Evolutionary conservation across 2,329 filamentous ascomycete genomes (phyloP).

Genomic region (Chalaropsis thielavioides): DNA sequence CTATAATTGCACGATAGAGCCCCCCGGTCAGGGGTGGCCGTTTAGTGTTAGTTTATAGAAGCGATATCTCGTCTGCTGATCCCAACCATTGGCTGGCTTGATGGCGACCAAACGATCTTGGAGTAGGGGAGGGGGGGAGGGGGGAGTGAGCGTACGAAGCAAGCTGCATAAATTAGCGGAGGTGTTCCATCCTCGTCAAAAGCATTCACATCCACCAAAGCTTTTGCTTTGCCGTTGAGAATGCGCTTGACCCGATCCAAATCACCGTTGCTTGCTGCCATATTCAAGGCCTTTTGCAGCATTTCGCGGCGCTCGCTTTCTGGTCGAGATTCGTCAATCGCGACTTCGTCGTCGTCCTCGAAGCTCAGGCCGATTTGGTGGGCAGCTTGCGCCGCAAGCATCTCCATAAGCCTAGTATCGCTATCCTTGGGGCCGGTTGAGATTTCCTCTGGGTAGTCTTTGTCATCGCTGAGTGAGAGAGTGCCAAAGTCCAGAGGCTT

Average conservation of each 20-base stretch:
- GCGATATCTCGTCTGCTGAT: slow-evolving; percentile 7
- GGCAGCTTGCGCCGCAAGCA: slow-evolving; percentile 87
- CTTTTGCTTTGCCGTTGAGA: slow-evolving; percentile 55
- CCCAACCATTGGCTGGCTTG: neutral
- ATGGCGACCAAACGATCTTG: neutral
- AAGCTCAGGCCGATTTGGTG: slow-evolving; percentile 59
- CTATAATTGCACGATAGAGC: slow-evolving; percentile 28
- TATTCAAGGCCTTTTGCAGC: slow-evolving; percentile 77
- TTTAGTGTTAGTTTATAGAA: slow-evolving; percentile 13
- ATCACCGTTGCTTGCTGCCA: slow-evolving; percentile 95
- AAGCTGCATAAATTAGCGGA: slow-evolving; percentile 94
- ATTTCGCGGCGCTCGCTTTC: slow-evolving; percentile 63
- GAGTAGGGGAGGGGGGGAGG: slow-evolving; percentile 1
- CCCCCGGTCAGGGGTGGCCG: slow-evolving; percentile 16
- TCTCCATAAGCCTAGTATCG: slow-evolving; percentile 81
- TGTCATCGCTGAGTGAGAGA: slow-evolving; percentile 63
- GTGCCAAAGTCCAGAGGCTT: slow-evolving; percentile 72
- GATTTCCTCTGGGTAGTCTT: slow-evolving; percentile 37
- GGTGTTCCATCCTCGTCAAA: slow-evolving; percentile 89
- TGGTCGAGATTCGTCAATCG: slow-evolving; percentile 57
- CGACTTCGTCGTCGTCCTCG: slow-evolving; percentile 67
- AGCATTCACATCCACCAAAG: slow-evolving; percentile 70
- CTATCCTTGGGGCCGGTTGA: slow-evolving; percentile 52
- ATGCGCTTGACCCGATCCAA: slow-evolving; percentile 65
- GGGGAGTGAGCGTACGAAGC: slow-evolving; percentile 52